Conservation (phyloP, 768 basidiomycete genomes). For the Trametes cubensis region DNA sequence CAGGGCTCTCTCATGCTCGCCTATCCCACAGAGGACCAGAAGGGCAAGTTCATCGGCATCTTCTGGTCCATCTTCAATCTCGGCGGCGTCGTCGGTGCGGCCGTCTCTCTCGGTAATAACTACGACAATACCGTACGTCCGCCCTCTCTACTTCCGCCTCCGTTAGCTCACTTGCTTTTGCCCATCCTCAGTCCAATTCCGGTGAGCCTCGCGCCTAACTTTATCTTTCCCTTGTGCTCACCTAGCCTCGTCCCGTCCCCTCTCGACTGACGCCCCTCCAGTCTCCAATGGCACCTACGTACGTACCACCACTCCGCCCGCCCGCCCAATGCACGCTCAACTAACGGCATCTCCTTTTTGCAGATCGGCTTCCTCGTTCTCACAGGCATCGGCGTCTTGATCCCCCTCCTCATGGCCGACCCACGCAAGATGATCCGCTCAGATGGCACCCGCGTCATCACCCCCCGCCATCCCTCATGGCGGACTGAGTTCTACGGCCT, state of each 20-base stretch:
- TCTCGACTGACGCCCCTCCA: slow-evolving; percentile 26
- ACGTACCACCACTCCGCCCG: slow-evolving; percentile 31
- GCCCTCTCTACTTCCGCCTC: slow-evolving; percentile 3
- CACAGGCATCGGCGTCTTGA: slow-evolving; percentile 64
- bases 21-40: slow-evolving; percentile 79
- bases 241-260: background rate
- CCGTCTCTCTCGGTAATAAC: slow-evolving; percentile 74
- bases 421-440: slow-evolving; percentile 73
- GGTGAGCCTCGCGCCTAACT: slow-evolving; percentile 29
- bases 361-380: slow-evolving; percentile 79
- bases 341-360: slow-evolving; percentile 4
- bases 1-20: slow-evolving; percentile 86
- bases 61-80: slow-evolving; percentile 88
- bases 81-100: slow-evolving; percentile 77
- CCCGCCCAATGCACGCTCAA: background rate
- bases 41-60: slow-evolving; percentile 74
- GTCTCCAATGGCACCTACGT: slow-evolving; percentile 80
- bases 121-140: slow-evolving; percentile 55
- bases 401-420: slow-evolving; percentile 72
- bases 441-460: slow-evolving; percentile 69
- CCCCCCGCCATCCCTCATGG: slow-evolving; percentile 74
- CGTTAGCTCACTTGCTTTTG: background rate
- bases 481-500: slow-evolving; percentile 72
- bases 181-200: slow-evolving; percentile 29
- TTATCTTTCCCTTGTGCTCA: slow-evolving; percentile 23